Percentiles rank a stretch among this genome's conserved stretches.
phyloP scores from a whole-genome alignment of 768 basidiomycete species.

The Paxillus ammoniavirescens region DNA sequence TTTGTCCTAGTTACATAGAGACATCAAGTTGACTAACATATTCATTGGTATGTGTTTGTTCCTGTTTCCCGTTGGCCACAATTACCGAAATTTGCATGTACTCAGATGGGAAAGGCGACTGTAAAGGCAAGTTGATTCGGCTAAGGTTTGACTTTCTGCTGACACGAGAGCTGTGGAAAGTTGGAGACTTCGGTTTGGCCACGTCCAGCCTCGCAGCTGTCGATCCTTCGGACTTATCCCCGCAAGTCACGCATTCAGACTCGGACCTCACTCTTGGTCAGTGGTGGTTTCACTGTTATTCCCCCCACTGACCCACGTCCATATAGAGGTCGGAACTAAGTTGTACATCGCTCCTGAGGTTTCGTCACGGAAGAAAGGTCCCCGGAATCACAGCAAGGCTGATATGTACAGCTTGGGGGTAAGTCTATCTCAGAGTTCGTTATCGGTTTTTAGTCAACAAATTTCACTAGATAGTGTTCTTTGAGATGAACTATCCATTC shows the following conservation, averaged over 20 bases:
- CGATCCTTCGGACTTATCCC: constrained; percentile 66
- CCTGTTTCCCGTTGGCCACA: not conserved
- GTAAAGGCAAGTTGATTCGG: constrained; percentile 53
- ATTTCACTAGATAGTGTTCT: constrained; percentile 78
- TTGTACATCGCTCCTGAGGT: constrained; percentile 95
- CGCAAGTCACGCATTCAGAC: constrained; percentile 44
- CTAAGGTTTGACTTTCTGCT: not conserved
- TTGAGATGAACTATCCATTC: constrained; percentile 93
- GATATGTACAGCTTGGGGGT: constrained; percentile 96
- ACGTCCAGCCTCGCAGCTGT: constrained; percentile 79
- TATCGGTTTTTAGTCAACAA: not conserved
- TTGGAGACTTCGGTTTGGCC: constrained; percentile 93
- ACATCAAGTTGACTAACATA: constrained; percentile 92
- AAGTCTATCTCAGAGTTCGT: constrained; percentile 23
- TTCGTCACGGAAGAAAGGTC: constrained; percentile 55
- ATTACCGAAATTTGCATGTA: not conserved
- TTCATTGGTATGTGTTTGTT: constrained; percentile 70
- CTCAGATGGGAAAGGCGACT: constrained; percentile 77
- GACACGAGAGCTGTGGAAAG: constrained; percentile 31
- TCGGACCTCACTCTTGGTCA: constrained; percentile 75
- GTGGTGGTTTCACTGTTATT: constrained; percentile 7
- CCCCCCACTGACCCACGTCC: not conserved
- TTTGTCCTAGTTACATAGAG: constrained; percentile 60
- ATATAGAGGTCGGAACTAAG: constrained; percentile 80
- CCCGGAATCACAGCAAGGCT: constrained; percentile 82